Evolutionary conservation across 495 filamentous ascomycete genomes (phyloP).

Genomic region (Bacidia gigantensis): DNA sequence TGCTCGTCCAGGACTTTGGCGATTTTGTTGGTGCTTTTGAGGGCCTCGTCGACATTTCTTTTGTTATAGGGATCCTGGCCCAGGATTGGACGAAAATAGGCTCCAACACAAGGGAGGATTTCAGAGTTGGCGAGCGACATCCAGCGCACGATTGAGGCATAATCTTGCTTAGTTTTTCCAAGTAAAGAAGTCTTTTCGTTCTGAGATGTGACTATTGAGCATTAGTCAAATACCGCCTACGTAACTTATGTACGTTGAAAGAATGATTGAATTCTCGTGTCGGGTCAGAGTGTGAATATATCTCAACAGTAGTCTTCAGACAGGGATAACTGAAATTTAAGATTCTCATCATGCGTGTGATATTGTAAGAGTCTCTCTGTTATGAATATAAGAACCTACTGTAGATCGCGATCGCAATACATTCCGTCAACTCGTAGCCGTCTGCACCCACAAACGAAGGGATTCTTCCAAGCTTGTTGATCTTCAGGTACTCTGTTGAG

Average conservation of each 20-base stretch:
- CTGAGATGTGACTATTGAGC: conserved; percentile 77
- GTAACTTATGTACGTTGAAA: conserved; percentile 15
- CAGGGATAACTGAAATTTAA: conserved; percentile 93
- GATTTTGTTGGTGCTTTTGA: conserved; percentile 51
- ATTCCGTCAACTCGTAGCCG: conserved; percentile 79
- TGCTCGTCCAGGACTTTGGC: conserved; percentile 66
- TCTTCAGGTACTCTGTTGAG: conserved; percentile 60
- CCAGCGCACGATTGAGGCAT: conserved; percentile 94
- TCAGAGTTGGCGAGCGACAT: conserved; percentile 87
- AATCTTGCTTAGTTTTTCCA: conserved; percentile 99
- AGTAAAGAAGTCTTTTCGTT: conserved; percentile 99
- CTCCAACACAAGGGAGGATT: conserved; percentile 57
- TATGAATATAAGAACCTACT: conserved; percentile 45
- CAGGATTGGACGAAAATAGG: conserved; percentile 80
- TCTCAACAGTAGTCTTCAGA: conserved; percentile 87
- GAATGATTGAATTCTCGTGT: conserved; percentile 24
- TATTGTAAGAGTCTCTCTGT: not conserved
- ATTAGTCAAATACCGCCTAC: conserved; percentile 18
- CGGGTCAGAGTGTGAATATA: conserved; percentile 45
- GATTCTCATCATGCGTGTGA: conserved; percentile 59
- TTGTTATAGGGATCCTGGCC: conserved; percentile 88
- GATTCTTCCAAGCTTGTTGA: conserved; percentile 78
- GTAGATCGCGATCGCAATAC: conserved; percentile 92
- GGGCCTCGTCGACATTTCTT: conserved; percentile 75
- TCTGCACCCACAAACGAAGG: conserved; percentile 87